Conservation (phyloP, 2,329 filamentous ascomycete species). For the Pyricularia sp. region DNA sequence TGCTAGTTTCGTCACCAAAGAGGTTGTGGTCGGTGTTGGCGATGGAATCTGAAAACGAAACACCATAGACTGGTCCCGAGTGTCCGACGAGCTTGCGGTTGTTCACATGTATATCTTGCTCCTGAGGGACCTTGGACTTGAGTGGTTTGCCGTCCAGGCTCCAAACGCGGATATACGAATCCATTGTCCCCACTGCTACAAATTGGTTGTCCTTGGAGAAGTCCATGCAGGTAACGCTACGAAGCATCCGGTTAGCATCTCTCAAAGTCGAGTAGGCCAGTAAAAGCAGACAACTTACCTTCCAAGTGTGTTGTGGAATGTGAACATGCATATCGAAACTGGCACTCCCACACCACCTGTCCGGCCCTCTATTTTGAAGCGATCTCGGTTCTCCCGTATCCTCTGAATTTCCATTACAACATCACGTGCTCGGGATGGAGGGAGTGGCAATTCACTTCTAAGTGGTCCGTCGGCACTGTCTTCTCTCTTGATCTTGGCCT, state of each 20-base stretch:
- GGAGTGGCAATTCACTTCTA: constrained; percentile 69
- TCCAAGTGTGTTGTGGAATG: constrained; percentile 92
- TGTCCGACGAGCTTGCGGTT: constrained; percentile 74
- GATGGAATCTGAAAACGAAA: constrained; percentile 71
- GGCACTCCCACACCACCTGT: constrained; percentile 73
- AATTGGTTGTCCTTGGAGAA: constrained; percentile 85
- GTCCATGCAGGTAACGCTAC: constrained; percentile 78
- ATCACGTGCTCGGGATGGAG: constrained; percentile 76
- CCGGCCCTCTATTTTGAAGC: constrained; percentile 75
- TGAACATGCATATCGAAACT: constrained; percentile 92
- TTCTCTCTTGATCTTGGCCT: constrained; percentile 77
- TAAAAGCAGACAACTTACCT: constrained; percentile 41
- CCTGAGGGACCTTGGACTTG: constrained; percentile 46
- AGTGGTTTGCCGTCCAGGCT: constrained; percentile 75
- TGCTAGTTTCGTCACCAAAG: constrained; percentile 41
- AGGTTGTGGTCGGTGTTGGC: constrained; percentile 36
- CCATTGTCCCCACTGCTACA: constrained; percentile 77
- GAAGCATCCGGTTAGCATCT: constrained; percentile 7
- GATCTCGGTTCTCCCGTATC: constrained; percentile 81
- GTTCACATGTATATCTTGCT: constrained; percentile 44
- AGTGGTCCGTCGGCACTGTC: constrained; percentile 73
- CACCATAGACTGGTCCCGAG: constrained; percentile 74
- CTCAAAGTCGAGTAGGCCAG: constrained; percentile 3
- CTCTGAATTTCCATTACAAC: constrained; percentile 91
- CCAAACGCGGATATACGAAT: constrained; percentile 95